Evolutionary conservation across 2,329 filamentous ascomycete species (phyloP).

Genomic region (Clonostachys rhizophaga): DNA sequence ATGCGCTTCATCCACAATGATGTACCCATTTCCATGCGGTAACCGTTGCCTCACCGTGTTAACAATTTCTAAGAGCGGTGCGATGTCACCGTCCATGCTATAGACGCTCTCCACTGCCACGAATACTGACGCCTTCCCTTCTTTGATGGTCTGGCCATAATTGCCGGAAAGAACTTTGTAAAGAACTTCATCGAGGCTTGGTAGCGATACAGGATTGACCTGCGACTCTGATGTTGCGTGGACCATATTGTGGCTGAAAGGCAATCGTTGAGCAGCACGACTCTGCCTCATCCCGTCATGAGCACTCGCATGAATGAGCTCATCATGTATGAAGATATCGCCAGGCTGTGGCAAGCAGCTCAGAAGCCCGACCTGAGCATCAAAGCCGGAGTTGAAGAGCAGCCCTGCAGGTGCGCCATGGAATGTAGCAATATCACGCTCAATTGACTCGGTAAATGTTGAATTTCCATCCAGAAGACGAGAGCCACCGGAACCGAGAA

Average conservation of each 20-base stretch:
- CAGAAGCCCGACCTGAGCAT: constrained; percentile 63
- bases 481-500: constrained; percentile 46
- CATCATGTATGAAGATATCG: constrained; percentile 67
- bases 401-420: constrained; percentile 39
- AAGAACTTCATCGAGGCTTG: constrained; percentile 18
- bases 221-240: not conserved
- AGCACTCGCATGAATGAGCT: constrained; percentile 71
- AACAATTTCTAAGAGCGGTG: constrained; percentile 58
- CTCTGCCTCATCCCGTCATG: constrained; percentile 72
- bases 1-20: constrained; percentile 67
- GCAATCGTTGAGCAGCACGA: constrained; percentile 38
- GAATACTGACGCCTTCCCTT: constrained; percentile 51
- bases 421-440: constrained; percentile 39
- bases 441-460: constrained; percentile 34
- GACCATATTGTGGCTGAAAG: constrained; percentile 56
- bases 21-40: constrained; percentile 51
- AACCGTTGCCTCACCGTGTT: constrained; percentile 49
- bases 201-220: not conserved
- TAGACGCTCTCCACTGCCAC: constrained; percentile 69
- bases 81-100: constrained; percentile 79
- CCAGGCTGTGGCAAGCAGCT: constrained; percentile 52
- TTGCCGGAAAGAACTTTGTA: constrained; percentile 22
- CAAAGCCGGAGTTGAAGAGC: constrained; percentile 57
- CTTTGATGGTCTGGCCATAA: constrained; percentile 18
- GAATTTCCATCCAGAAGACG: constrained; percentile 49